phyloP scores from a whole-genome alignment of 1,284 basidiomycete genomes.

The Ceratorhiza oryzae-sativae region DNA sequence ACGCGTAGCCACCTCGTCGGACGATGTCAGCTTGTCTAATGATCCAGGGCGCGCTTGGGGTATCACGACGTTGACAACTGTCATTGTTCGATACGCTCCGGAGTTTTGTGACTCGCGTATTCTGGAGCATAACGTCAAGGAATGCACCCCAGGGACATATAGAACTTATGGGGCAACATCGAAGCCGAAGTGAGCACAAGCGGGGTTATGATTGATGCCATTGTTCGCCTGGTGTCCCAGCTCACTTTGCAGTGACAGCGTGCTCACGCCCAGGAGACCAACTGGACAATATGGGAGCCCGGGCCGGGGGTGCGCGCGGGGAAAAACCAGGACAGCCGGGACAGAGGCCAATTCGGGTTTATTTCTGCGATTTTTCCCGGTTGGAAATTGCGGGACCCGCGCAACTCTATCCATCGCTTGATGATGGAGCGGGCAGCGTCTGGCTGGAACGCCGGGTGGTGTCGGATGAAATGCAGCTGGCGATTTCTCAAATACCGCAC shows the following conservation, averaged over 20 bases:
- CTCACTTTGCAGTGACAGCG: not conserved
- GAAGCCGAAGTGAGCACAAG: not conserved
- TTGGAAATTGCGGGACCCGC: constrained; percentile 1
- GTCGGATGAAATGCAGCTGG: constrained; percentile 24
- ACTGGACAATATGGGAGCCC: not conserved
- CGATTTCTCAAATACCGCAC: constrained; percentile 19
- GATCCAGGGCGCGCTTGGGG: not conserved
- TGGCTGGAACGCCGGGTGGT: constrained; percentile 11
- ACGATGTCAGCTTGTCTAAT: not conserved
- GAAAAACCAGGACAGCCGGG: not conserved
- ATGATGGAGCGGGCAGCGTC: constrained; percentile 26
- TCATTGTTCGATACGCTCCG: not conserved
- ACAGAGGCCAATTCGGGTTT: constrained; percentile 15
- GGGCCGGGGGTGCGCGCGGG: constrained; percentile 21
- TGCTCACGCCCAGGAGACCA: not conserved
- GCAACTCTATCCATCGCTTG: constrained; percentile 32
- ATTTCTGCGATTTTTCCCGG: constrained; percentile 9
- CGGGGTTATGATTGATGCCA: not conserved
- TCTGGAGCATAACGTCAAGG: not conserved
- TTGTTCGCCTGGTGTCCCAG: not conserved
- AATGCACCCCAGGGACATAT: not conserved
- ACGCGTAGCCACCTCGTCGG: not conserved
- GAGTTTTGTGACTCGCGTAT: not conserved
- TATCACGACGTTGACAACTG: not conserved
- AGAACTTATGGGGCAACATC: constrained; percentile 9